Base-by-base conservation (phyloP, 116 monocot genomes). In the Papilionanthe hybrid region DNA sequence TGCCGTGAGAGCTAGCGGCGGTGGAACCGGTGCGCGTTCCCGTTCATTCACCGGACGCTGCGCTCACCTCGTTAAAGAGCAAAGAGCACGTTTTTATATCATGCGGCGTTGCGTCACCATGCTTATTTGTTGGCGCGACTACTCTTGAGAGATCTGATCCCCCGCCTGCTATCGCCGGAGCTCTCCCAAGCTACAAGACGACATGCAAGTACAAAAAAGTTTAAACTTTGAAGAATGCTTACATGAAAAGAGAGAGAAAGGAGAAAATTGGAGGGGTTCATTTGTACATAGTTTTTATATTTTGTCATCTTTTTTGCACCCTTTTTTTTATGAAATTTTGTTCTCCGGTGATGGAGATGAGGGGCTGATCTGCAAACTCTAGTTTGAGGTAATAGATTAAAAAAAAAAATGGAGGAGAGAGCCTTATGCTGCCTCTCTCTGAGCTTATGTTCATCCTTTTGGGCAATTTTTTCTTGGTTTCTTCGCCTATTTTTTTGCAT, bases 41-140 rank as follows among this genome's bases (percentile, higher is more conserved):
- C 60, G 79, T 8, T 86, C 88, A 27, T 85, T 91, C 78, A 60
- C 89, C 4, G 55, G 78, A 69, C 72, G 84, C 11, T 92, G 92
- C 72, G 81, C 89, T 17, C 79, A 56, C 49, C 82, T 89, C 20
- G 92, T 84, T 27, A 92, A 87, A 80, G 87, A 92, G 81, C 92
- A 92, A 75, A 76, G 92, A 0, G 87, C 89, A 0, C 76, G 78
- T 71, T 92, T 92, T 87, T 92, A 92, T 82, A 89, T 92, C 79
- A 83, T 92, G 82, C 80, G 92, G 37, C 89, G 92, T 5, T 92
- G 92, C n/a, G 92, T 92, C 63, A 84, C 84, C 77, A 92, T 92
- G 92, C 89, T 92, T 55, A 83, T 92, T 18, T 92, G 92, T 55
- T 92, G 92, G 92, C 81, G 86, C 5, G 92, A 92, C 49, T 89